Percentiles rank a stretch among this genome's conserved stretches.
These are phyloP conservation scores for Cladophialophora carrionii DNA, from an alignment of 2,329 filamentous ascomycete genomes.

Conservation along the genomic window DNA sequence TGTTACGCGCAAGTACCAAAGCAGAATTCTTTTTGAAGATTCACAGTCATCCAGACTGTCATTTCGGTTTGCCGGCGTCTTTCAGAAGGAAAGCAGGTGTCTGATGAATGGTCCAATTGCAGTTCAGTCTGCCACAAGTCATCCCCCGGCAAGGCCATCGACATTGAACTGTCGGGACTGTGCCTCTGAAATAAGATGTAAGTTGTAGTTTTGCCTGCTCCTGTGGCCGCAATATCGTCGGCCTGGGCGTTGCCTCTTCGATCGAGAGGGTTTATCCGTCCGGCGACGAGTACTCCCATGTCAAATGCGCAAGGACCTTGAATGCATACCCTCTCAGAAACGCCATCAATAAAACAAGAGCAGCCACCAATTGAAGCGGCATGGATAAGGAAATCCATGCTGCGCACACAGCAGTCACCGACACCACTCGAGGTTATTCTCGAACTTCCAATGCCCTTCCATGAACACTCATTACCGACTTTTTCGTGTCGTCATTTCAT, in stretches of 20 bases:
- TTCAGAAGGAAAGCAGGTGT: background rate
- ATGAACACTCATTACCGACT: constrained; percentile 1
- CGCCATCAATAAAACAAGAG: background rate
- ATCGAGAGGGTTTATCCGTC: background rate
- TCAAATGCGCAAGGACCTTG: background rate
- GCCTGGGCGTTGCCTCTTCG: background rate
- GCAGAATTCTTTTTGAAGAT: constrained; percentile 12
- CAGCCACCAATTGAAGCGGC: background rate
- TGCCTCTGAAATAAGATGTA: background rate
- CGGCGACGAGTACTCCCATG: background rate
- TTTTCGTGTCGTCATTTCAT: constrained; percentile 8
- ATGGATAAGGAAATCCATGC: background rate
- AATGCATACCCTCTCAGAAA: background rate
- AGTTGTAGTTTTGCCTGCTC: background rate
- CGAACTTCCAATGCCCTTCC: constrained; percentile 10
- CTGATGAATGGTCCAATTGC: background rate
- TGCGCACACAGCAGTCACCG: background rate
- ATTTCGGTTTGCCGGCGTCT: background rate
- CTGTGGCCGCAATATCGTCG: background rate
- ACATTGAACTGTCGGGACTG: background rate
- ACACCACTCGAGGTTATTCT: background rate
- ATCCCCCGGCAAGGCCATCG: background rate
- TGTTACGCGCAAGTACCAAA: constrained; percentile 13
- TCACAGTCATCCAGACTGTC: background rate
- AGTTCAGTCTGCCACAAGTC: background rate